Conservation (phyloP, 192 early-diverging fungal genomes). For the Entomortierella chlamydospora region DNA sequence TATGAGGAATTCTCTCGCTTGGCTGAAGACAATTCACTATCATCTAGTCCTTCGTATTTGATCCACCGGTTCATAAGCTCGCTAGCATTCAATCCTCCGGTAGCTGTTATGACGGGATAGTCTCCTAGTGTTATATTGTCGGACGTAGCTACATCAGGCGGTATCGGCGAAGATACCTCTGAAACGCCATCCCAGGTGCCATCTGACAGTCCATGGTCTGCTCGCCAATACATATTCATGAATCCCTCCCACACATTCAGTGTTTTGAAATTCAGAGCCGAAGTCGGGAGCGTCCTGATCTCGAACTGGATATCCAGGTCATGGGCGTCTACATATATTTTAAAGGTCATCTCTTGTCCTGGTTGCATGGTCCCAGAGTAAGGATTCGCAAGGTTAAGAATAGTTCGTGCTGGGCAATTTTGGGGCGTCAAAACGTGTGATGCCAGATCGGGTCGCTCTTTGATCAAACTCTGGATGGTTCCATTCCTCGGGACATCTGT, state of each 20-base stretch:
- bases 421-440: not conserved
- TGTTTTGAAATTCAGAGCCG: conserved; percentile 33
- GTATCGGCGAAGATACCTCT: not conserved
- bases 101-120: conserved; percentile 1
- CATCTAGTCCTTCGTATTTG: conserved; percentile 33
- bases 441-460: conserved; percentile 24
- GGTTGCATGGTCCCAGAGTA: conserved; percentile 20
- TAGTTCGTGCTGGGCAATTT: conserved; percentile 21
- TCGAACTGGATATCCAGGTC: conserved; percentile 39
- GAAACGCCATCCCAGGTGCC: conserved; percentile 3
- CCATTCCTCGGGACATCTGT: conserved; percentile 24
- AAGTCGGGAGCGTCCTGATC: conserved; percentile 33
- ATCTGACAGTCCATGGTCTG: conserved; percentile 37
- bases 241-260: conserved; percentile 54
- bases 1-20: conserved; percentile 1
- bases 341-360: conserved; percentile 40
- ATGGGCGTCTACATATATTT: conserved; percentile 29
- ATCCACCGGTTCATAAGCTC: conserved; percentile 40
- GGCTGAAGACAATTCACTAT: conserved; percentile 10
- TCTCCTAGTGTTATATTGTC: conserved; percentile 8
- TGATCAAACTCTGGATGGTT: conserved; percentile 36
- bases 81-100: conserved; percentile 19
- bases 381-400: conserved; percentile 11
- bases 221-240: conserved; percentile 55
- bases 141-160: not conserved